phyloP scores from a whole-genome alignment of 306 rosid genomes.

The Vicia sativa region DNA sequence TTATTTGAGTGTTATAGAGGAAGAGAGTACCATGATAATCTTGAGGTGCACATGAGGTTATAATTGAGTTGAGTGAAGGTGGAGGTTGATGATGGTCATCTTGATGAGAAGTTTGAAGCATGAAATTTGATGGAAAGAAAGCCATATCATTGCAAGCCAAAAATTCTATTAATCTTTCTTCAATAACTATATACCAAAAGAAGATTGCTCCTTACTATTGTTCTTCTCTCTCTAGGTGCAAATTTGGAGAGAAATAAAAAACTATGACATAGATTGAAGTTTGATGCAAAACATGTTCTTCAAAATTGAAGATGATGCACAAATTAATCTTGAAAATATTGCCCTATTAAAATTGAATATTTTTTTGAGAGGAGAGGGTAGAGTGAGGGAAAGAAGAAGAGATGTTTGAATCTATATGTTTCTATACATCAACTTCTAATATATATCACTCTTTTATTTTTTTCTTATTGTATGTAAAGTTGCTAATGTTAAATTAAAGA shows the following conservation, averaged over 20 bases:
- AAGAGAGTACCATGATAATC: conserved; percentile 46
- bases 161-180: conserved; percentile 41
- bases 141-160: conserved; percentile 75
- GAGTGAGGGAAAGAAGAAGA: conserved; percentile 27
- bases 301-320: conserved; percentile 40
- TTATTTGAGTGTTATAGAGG: background rate
- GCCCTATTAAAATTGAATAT: conserved; percentile 37
- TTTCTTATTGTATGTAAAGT: conserved; percentile 16
- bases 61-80: conserved; percentile 70
- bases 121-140: conserved; percentile 91
- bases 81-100: conserved; percentile 61
- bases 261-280: conserved; percentile 36
- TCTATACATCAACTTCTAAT: conserved; percentile 42
- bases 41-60: conserved; percentile 83
- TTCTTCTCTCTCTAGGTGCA: background rate
- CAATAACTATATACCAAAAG: conserved; percentile 26
- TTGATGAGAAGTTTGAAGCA: conserved; percentile 75
- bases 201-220: background rate
- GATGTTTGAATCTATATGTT: conserved; percentile 47
- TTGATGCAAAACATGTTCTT: conserved; percentile 23
- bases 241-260: too few species aligned
- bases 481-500: conserved; percentile 21
- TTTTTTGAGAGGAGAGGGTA: conserved; percentile 10
- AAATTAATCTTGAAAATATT: conserved; percentile 42
- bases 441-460: conserved; percentile 43